Evolutionary conservation across 306 rosid species (phyloP), one percentile per base, ranked within the genome.

Genomic region (Cucurbita ficifolia): DNA sequence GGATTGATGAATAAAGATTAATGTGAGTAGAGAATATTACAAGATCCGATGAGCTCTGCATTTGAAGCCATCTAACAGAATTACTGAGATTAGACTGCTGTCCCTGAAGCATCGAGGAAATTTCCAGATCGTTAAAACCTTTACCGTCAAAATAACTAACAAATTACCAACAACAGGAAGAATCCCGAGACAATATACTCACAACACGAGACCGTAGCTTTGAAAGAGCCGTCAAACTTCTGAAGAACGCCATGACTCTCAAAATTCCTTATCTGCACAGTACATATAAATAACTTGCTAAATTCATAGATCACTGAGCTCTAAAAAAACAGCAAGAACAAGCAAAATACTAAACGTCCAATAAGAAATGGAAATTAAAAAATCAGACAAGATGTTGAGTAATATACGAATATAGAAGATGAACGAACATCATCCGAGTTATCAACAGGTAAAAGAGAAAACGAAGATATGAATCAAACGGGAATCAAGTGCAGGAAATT

Each of bases 11-110:
- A 50, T 46, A 49, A 8, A 1, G 17, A 70, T 33, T 5, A 54
- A 4, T 33, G 68, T 24, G 12, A 77, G 17, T 46, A 10, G 33
- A 77, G 78, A 70, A 59, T 48, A 62, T 38, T 83, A 95, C 99
- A 76, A 85, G 84, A 86, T 88, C 85, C 49, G 79, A 69, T 76
- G 91, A 82, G 83, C 65, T 86, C 79, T 80, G 96, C 40, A 83
- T 81, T 78, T 95, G 99, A 57, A 95, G 83, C 92, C 89, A 89
- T 91, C 99, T 84, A 68, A 91, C 92, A 33, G 96, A 88, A 75
- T 84, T 82, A 14, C 86, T 82, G 39, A 95, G 77, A 84, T 75
- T 86, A 40, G 96, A 67, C 82, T 88, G 92, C 68, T 91, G 96
- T 43, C 89, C 88, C 97, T 94, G 90, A 75, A 83, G 52, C 74